Percentiles rank a stretch among this genome's conserved stretches.
phyloP scores from a whole-genome alignment of 78 protist species.

The Ministeria vibrans region DNA sequence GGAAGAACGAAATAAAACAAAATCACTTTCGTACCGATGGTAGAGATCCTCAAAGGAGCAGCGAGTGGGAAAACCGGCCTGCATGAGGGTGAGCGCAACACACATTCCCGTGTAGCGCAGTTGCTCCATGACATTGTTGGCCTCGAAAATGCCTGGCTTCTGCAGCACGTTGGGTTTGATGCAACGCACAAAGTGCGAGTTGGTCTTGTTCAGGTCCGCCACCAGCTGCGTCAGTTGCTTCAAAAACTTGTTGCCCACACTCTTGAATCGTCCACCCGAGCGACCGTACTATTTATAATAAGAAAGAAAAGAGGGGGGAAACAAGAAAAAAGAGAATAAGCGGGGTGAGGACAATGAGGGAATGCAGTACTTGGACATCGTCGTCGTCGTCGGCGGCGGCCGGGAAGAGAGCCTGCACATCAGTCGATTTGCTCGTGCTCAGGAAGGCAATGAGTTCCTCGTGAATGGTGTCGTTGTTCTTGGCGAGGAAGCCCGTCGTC shows the following conservation, averaged over 20 bases:
- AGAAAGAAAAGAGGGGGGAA: too few relatives aligned
- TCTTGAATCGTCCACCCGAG: not conserved
- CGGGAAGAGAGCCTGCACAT: too few relatives aligned
- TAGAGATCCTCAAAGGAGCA: not conserved
- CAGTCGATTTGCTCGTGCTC: not conserved
- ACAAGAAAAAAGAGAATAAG: too few relatives aligned
- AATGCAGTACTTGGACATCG: too few relatives aligned
- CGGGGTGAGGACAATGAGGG: too few relatives aligned
- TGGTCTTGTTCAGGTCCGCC: not conserved
- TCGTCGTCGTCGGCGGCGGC: too few relatives aligned
- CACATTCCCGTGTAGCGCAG: slow-evolving; percentile 6
- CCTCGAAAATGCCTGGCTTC: not conserved
- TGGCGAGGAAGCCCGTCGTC: slow-evolving; percentile 65
- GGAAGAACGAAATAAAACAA: not conserved
- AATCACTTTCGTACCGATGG: too few relatives aligned
- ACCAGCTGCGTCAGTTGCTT: not conserved
- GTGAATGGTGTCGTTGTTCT: slow-evolving; percentile 9
- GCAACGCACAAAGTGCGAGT: slow-evolving; percentile 16
- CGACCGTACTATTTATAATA: too few relatives aligned
- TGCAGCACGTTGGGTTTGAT: not conserved
- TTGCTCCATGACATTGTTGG: not conserved
- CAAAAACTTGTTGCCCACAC: not conserved
- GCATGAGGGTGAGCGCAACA: not conserved
- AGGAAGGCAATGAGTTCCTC: not conserved
- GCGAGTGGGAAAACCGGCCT: slow-evolving; percentile 17